Evolutionary conservation across 2,329 filamentous ascomycete genomes (phyloP), one percentile per base, ranked within the genome.

Genomic region (Lojkania enalia): DNA sequence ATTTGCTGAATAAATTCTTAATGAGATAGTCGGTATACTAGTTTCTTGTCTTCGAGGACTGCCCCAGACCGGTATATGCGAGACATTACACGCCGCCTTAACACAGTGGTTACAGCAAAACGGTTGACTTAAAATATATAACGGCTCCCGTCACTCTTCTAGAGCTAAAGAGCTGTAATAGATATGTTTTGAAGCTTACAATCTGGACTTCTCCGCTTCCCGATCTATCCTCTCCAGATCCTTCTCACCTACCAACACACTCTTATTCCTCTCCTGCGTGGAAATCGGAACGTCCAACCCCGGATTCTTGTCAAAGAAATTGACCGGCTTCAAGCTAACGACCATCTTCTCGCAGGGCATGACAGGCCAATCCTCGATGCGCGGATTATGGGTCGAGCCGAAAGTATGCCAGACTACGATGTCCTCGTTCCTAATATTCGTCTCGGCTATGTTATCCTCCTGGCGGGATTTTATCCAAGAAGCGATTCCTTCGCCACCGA

Each of bases 371-470:
- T 65, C 62, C 32, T 66, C 61, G 9, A 60, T 54, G 4, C 60
- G 35, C 9, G 61, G 61, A 38, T 62, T 62, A 27, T 66, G 62
- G 2, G 58, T 64, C 12, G 52, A 54, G 7, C 61, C 61, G 40
- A 63, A 64, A 0, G 59, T 59, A 36, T 62, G 54, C 61, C 63
- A 65, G 2, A 65, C 39, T 4, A 65, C 62, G 13, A 66, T 48
- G 40, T 65, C 62, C 20, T 49, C 47, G 18, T 62, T 50, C 14
- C 53, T 46, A 1, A 60, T 44, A 2, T 35, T 20, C 3, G 30
- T 31, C 4, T 44, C 32, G 9, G 39, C 39, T 2, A 20, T 19
- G 2, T 39, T 23, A 3, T 48, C 25, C 12, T 40, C 41, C 30
- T 21, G 20, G 4, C 52, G 47, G n/a, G 23, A 35, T 32, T 49